phyloP scores from a whole-genome alignment of 1,139 yeast genomes.

The Spencermartinsiella ligniputridi region DNA sequence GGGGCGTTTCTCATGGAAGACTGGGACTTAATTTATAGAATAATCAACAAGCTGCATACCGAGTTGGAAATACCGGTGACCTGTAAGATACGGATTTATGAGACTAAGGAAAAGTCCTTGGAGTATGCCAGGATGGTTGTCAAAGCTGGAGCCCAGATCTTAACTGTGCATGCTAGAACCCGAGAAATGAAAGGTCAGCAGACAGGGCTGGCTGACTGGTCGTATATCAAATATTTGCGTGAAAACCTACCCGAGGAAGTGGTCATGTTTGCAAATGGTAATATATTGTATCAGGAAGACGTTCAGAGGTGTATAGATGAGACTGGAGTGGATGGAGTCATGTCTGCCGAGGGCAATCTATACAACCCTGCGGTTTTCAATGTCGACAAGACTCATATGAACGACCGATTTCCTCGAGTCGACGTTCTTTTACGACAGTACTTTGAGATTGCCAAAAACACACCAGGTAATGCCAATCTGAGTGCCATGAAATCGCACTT shows the following conservation, averaged over 20 bases:
- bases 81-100: constrained; percentile 89
- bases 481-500: constrained; percentile 90
- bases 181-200: constrained; percentile 96
- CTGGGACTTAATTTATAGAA: constrained; percentile 74
- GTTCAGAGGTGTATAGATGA: constrained; percentile 58
- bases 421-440: constrained; percentile 82
- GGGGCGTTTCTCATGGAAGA: constrained; percentile 97
- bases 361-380: constrained; percentile 88
- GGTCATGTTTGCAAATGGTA: constrained; percentile 92
- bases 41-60: constrained; percentile 69
- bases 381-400: constrained; percentile 39
- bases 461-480: constrained; percentile 70
- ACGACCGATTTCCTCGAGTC: constrained; percentile 76
- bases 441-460: constrained; percentile 68
- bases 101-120: constrained; percentile 77
- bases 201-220: constrained; percentile 96
- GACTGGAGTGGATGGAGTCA: constrained; percentile 80
- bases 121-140: constrained; percentile 89
- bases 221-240: constrained; percentile 62
- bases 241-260: constrained; percentile 79
- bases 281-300: constrained; percentile 80
- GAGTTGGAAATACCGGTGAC: constrained; percentile 84
- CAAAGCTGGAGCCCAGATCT: constrained; percentile 90
- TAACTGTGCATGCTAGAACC: constrained; percentile 93
- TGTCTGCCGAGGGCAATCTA: constrained; percentile 96